Base-by-base conservation (phyloP, 1,284 basidiomycete species). In the Microbotryum violaceum region DNA sequence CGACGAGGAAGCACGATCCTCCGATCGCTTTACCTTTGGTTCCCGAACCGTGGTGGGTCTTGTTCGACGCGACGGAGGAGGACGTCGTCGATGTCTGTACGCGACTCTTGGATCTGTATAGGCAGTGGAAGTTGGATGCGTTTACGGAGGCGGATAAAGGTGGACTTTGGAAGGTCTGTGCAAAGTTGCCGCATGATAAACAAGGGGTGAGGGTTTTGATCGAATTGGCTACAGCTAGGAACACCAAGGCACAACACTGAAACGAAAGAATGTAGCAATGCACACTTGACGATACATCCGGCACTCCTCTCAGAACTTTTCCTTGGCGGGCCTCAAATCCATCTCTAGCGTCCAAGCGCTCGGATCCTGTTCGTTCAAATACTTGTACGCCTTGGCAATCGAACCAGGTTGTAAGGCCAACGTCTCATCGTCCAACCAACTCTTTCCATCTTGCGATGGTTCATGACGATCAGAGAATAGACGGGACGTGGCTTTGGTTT, bases 281-380 rank as follows among this genome's bases (percentile, higher is more conserved):
- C 31, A 31, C 31, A 2, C 7, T 31, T 31, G 31, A 31, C 31
- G 31, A 31, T 8, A 10, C 31, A 7, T 31, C 7, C 29, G 8
- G 31, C 31, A 9, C 8, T 8, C 31, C 31, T 2, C 18, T 59
- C 46, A 67, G 45, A 67, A 67, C 45, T 67, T 59, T 45, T 67
- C 65, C 52, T 58, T 62, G 2, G 60, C 57, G 9, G 65, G 65
- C 37, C 77, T 70, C 83, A 83, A 74, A 67, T 86, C 85, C 52
- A 86, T 77, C 70, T 86, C 85, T 82, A 83, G 85, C n/a, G 83
- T 83, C 82, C 81, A 84, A 5, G 82, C 78, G 37, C 82, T 83
- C 20, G 80, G 77, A 55, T 83, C 80, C 74, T 86, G 85, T 29
- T 81, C 78, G 47, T 49, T 42, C 29, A 48, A 52, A 50, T 20